These are phyloP conservation scores for Pseudozyma tsukubaensis DNA, from an alignment of 1,284 basidiomycete species.

Conservation along the genomic window DNA sequence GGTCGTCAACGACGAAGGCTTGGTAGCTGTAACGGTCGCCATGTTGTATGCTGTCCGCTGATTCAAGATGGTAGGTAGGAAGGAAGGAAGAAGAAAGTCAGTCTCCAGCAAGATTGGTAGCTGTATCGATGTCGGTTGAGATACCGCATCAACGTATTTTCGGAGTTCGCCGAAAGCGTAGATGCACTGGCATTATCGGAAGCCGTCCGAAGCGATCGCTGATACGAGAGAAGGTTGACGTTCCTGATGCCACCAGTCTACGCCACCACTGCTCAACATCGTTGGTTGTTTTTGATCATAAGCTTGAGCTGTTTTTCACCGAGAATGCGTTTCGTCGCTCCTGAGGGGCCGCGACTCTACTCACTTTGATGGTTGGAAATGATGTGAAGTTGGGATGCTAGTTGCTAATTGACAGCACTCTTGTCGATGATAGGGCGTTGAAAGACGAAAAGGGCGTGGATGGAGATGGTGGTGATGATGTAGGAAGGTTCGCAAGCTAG, in stretches of 20 bases:
- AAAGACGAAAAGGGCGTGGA: not conserved
- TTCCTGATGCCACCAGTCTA: no score
- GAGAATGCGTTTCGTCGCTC: not conserved
- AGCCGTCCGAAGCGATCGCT: no score
- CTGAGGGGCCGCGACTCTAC: not conserved
- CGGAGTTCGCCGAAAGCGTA: no score
- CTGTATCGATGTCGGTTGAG: no score
- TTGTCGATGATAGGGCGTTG: not conserved
- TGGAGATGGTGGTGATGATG: not conserved
- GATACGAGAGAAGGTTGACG: no score
- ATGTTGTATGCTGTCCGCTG: constrained; percentile 12
- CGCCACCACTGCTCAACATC: not conserved
- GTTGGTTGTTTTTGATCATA: not conserved
- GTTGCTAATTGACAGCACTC: not conserved
- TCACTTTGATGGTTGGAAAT: not conserved
- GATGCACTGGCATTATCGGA: no score
- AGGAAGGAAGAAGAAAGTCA: not conserved
- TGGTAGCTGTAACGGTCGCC: constrained; percentile 37
- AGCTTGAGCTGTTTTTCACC: not conserved
- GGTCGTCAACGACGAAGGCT: constrained; percentile 42
- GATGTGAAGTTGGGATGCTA: not conserved
- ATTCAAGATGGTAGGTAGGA: not conserved
- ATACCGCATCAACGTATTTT: no score
- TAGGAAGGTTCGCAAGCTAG: not conserved
- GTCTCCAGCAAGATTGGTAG: not conserved